Percentiles rank a stretch among this genome's conserved stretches.
Evolutionary conservation across 768 basidiomycete genomes (phyloP).

Genomic region (Agaricus subrufescens): DNA sequence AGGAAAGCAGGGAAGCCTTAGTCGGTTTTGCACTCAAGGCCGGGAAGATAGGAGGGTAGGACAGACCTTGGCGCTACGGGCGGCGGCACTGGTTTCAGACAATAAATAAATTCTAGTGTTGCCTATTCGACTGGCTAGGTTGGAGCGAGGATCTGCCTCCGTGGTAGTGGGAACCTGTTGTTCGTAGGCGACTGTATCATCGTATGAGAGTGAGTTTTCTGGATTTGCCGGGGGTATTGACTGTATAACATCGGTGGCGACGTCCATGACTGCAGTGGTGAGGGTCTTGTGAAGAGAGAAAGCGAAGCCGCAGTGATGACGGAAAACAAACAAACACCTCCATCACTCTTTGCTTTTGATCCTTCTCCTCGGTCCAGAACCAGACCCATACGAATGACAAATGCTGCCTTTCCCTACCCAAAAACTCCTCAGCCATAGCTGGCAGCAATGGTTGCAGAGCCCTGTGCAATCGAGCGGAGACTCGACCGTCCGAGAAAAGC

Average conservation of each 20-base stretch:
- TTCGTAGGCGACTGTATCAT: slow-evolving; percentile 52
- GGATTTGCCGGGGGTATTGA: background rate
- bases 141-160: slow-evolving; percentile 23
- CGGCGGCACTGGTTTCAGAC: slow-evolving; percentile 56
- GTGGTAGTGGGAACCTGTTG: slow-evolving; percentile 42
- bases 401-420: slow-evolving; percentile 49
- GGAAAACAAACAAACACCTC: slow-evolving; percentile 5
- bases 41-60: slow-evolving; percentile 29
- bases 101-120: slow-evolving; percentile 73
- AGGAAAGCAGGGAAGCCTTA: slow-evolving; percentile 18
- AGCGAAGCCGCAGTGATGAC: background rate
- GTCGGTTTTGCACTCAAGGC: slow-evolving; percentile 37
- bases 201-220: slow-evolving; percentile 40
- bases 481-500: too few species aligned
- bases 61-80: slow-evolving; percentile 70
- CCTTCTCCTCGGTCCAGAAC: slow-evolving; percentile 23
- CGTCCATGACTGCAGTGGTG: slow-evolving; percentile 39
- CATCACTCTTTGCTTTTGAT: slow-evolving; percentile 5
- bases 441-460: too few species aligned
- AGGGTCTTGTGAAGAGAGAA: slow-evolving; percentile 6
- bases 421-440: background rate
- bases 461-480: too few species aligned
- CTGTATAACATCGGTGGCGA: slow-evolving; percentile 29
- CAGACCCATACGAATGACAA: slow-evolving; percentile 84
- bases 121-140: slow-evolving; percentile 66